Base-by-base conservation (phyloP, 106 monocot genomes). In the Chionographis japonica region DNA sequence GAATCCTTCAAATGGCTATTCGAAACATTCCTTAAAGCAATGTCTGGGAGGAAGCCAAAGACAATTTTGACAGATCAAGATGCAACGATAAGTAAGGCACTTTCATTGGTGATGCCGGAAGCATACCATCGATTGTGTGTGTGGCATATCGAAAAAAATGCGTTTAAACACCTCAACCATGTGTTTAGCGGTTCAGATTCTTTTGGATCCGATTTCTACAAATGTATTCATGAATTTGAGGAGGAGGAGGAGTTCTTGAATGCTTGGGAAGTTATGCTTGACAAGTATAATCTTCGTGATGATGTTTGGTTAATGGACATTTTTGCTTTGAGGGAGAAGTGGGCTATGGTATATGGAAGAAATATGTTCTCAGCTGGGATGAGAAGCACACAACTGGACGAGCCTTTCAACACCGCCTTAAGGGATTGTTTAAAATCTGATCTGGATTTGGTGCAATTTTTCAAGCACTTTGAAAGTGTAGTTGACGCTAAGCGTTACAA, bases 91-190 rank as follows among this genome's bases (percentile, higher is more conserved):
- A 4, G 53, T 10, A 66, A 51, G 16, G 71, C 71, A 13, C 13
- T 57, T 19, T 11, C 38, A 18, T 53, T 62, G 13, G 54, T 38
- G 13, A 20, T 68, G 53, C 61, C 68, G 3, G 54, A 54, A 4
- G 17, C 43, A 11, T 35, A 27, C 12, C 72, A 71, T 60, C 65
- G 71, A 9, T 13, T 78, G 0, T 78, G 72, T 41, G 51, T 58
- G 5, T 78, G 78, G 66, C 78, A 78, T 54, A 49, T 78, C 13
- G 40, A 54, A 35, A 71, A 78, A 58, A 66, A 66, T 78, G 58
- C 66, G 8, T 17, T 15, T 18, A 50, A 54, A 37, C 65, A 78
- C 9, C 78, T 78, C 18, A 19, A 54, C 11, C 49, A 60, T 38
- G 59, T 66, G 12, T 71, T 66, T 66, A 37, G 20, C 15, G 72